phyloP scores from a whole-genome alignment of 805 yeast species.

The Saturnispora dispora region DNA sequence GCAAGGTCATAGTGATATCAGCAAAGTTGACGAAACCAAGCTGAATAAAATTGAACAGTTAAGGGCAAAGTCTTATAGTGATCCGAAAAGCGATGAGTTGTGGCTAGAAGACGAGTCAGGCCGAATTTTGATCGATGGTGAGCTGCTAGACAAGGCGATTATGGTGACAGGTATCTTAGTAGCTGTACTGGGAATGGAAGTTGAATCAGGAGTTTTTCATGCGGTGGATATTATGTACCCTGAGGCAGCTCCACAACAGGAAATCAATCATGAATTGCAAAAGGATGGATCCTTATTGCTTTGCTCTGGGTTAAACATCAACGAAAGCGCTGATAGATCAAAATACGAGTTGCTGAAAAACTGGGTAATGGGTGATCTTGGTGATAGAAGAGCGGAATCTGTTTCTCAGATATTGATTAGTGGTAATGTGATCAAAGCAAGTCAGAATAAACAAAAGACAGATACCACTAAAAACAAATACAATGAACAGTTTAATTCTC shows the following conservation, averaged over 20 bases:
- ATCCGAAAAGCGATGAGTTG: conserved; percentile 47
- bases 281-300: conserved; percentile 47
- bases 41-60: conserved; percentile 11
- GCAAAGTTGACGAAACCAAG: conserved; percentile 11
- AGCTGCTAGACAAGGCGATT: conserved; percentile 46
- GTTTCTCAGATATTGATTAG: conserved; percentile 35
- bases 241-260: conserved; percentile 43
- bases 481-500: conserved; percentile 46
- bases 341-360: conserved; percentile 54
- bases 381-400: conserved; percentile 17
- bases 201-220: conserved; percentile 73
- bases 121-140: conserved; percentile 61
- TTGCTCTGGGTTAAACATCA: conserved; percentile 65
- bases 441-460: conserved; percentile 18
- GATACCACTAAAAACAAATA: conserved; percentile 29
- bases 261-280: conserved; percentile 13
- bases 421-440: conserved; percentile 49
- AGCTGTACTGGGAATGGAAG: conserved; percentile 80
- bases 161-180: conserved; percentile 86
- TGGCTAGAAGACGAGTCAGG: conserved; percentile 93
- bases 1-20: conserved; percentile 40
- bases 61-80: conserved; percentile 40
- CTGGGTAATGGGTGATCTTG: conserved; percentile 59
- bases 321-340: conserved; percentile 33
- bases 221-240: conserved; percentile 78